A percentile compares a stretch with the other conserved stretches of the same genome.
These are phyloP conservation scores for Afroboletus lepidellus DNA, from an alignment of 1,284 basidiomycete genomes.

Conservation along the genomic window DNA sequence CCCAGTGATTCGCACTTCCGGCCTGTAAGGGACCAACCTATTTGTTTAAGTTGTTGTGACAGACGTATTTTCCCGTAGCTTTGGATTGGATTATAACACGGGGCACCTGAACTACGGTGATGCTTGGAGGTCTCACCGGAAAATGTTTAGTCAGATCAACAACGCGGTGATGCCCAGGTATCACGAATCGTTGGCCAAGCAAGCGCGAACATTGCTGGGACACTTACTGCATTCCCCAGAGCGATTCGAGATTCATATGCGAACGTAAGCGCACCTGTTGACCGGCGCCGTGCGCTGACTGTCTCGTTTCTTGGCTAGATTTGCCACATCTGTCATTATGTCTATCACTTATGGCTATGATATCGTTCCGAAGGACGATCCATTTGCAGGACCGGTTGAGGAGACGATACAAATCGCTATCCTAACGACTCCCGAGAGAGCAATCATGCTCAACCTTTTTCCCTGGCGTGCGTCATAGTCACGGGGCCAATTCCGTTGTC, in stretches of 20 bases:
- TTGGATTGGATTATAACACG: slow-evolving; percentile 23
- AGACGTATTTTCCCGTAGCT: slow-evolving; percentile 10
- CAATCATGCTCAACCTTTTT: slow-evolving; percentile 17
- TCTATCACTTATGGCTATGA: slow-evolving; percentile 24
- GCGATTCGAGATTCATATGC: slow-evolving; percentile 8
- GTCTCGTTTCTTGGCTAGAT: slow-evolving; percentile 8
- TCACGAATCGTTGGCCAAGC: slow-evolving; percentile 6
- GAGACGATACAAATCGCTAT: slow-evolving; percentile 11
- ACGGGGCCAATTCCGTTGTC: slow-evolving; percentile 7
- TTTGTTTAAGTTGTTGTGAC: neutral
- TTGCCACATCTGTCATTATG: slow-evolving; percentile 24
- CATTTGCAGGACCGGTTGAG: slow-evolving; percentile 15
- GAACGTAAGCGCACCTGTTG: slow-evolving; percentile 14
- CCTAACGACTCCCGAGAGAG: slow-evolving; percentile 23
- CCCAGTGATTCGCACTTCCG: slow-evolving; percentile 8
- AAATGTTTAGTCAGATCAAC: slow-evolving; percentile 18
- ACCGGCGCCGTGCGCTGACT: neutral
- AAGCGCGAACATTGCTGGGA: slow-evolving; percentile 5
- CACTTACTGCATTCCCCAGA: slow-evolving; percentile 15
- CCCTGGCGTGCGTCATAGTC: slow-evolving; percentile 22
- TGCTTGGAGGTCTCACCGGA: slow-evolving; percentile 19
- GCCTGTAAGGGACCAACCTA: slow-evolving; percentile 10
- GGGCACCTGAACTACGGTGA: slow-evolving; percentile 16
- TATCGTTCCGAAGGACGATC: slow-evolving; percentile 15
- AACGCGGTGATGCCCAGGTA: slow-evolving; percentile 14